phyloP scores from a whole-genome alignment of 2,329 filamentous ascomycete species.

The Fusarium decemcellulare region DNA sequence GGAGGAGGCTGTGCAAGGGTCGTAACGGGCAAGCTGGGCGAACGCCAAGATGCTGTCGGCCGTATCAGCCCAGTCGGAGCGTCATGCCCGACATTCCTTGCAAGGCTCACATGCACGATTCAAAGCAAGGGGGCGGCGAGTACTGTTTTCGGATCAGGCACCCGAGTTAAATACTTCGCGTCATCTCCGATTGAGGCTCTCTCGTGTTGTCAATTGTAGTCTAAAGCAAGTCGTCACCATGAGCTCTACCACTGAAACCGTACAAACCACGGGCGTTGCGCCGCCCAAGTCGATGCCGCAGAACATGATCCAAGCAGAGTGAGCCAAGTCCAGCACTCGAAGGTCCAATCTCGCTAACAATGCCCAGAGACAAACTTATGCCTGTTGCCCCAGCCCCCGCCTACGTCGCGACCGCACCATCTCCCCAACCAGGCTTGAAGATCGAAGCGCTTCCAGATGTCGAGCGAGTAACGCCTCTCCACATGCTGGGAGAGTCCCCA shows the following conservation, averaged over 20 bases:
- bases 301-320: neutral
- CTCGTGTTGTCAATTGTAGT: neutral
- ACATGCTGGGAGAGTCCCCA: neutral
- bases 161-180: neutral
- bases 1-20: neutral
- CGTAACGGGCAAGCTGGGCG: too few species aligned
- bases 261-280: neutral
- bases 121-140: too few species aligned
- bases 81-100: too few species aligned
- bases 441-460: neutral
- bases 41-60: too few species aligned
- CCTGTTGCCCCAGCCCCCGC: neutral
- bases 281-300: neutral
- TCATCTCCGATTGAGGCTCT: neutral
- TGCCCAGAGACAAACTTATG: neutral
- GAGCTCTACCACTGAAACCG: neutral
- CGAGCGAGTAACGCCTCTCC: conserved; percentile 1
- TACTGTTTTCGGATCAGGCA: neutral
- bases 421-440: neutral
- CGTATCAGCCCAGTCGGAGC: too few species aligned
- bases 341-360: neutral
- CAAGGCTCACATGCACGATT: too few species aligned
- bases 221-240: neutral
- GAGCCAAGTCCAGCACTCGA: neutral
- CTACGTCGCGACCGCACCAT: neutral